phyloP scores from a whole-genome alignment of 805 yeast genomes.

The Candida schatavii region DNA sequence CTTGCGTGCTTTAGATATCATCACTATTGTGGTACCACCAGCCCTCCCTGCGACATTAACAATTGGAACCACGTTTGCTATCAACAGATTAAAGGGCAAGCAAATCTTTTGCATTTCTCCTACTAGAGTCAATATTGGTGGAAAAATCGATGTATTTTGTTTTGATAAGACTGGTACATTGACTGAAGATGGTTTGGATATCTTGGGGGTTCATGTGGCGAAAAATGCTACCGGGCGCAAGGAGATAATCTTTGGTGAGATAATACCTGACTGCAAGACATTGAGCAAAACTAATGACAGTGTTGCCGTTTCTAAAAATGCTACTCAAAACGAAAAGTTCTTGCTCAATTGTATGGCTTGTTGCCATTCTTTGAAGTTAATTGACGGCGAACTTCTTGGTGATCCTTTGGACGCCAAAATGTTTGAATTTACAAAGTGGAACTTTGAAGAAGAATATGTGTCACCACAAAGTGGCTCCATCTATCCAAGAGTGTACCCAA shows the following conservation, averaged over 20 bases:
- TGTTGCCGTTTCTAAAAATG: conserved; percentile 13
- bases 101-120: conserved; percentile 91
- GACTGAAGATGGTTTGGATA: conserved; percentile 95
- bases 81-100: conserved; percentile 61
- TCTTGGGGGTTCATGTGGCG: conserved; percentile 55
- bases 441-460: conserved; percentile 64
- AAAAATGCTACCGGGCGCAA: conserved; percentile 40
- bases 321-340: conserved; percentile 27
- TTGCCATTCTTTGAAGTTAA: conserved; percentile 82
- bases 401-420: conserved; percentile 93
- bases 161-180: conserved; percentile 97
- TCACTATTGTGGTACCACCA: conserved; percentile 97
- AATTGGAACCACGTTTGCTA: conserved; percentile 92
- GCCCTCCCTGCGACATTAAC: conserved; percentile 97
- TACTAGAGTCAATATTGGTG: conserved; percentile 92
- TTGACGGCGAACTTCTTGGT: conserved; percentile 81
- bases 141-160: conserved; percentile 84
- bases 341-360: conserved; percentile 55
- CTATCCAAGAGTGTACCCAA: conserved; percentile 13
- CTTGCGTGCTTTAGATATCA: conserved; percentile 85
- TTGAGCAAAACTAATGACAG: conserved; percentile 4
- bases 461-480: conserved; percentile 18
- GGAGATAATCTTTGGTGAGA: conserved; percentile 33
- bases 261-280: conserved; percentile 14
- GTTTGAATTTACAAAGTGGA: conserved; percentile 87